These are phyloP conservation scores for Penicillium psychrofluorescens DNA, from an alignment of 495 filamentous ascomycete genomes.

Conservation along the genomic window DNA sequence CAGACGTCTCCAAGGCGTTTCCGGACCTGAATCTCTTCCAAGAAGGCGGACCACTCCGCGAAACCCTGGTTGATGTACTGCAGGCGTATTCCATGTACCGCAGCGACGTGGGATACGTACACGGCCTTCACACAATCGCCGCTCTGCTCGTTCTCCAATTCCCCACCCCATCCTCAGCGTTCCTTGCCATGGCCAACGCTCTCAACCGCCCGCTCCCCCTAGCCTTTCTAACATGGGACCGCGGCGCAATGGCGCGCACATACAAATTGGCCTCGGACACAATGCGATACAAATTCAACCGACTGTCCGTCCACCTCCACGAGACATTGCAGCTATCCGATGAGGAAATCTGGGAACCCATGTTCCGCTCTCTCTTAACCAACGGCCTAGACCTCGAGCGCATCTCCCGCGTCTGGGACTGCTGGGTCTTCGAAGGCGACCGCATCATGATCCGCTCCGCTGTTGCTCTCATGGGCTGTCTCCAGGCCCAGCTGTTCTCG, in stretches of 20 bases:
- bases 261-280: conserved; percentile 67
- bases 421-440: conserved; percentile 92
- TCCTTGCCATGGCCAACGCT: conserved; percentile 77
- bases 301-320: conserved; percentile 61
- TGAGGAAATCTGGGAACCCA: conserved; percentile 47
- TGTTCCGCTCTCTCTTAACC: conserved; percentile 53
- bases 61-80: conserved; percentile 70
- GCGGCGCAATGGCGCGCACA: conserved; percentile 59
- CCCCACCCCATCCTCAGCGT: conserved; percentile 60
- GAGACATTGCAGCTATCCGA: conserved; percentile 36
- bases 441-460: conserved; percentile 69
- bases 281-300: conserved; percentile 63
- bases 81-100: conserved; percentile 91
- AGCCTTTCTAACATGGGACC: conserved; percentile 77
- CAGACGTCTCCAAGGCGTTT: conserved; percentile 66
- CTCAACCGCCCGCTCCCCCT: conserved; percentile 85
- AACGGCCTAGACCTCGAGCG: conserved; percentile 61
- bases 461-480: conserved; percentile 58
- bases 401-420: conserved; percentile 79
- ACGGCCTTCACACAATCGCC: conserved; percentile 80
- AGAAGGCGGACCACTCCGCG: conserved; percentile 65
- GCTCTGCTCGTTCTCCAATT: conserved; percentile 83
- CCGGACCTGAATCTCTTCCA: conserved; percentile 82
- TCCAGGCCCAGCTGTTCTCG: conserved; percentile 58
- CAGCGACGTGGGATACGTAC: conserved; percentile 84